Evolutionary conservation across 108 stramenopile species (phyloP).

Genomic region (Nitzschia sp.): DNA sequence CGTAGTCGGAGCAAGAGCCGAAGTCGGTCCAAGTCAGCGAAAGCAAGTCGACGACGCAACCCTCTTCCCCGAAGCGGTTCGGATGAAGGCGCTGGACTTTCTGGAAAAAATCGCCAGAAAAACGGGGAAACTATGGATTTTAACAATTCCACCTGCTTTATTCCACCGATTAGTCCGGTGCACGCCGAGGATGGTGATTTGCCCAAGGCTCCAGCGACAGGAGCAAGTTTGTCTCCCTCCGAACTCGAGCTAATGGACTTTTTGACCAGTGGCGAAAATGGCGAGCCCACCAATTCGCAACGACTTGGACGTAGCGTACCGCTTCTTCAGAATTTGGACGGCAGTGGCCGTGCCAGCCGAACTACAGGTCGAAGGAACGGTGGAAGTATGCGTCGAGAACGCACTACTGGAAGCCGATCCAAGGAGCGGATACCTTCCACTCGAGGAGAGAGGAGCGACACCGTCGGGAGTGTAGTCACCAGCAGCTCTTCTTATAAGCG

Average conservation of each 20-base stretch:
- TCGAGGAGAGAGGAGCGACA: neutral
- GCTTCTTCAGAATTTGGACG: neutral
- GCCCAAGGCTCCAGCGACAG: neutral
- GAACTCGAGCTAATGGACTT: conserved; percentile 16
- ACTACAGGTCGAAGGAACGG: neutral
- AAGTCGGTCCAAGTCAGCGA: conserved; percentile 1
- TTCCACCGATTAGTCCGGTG: conserved; percentile 1
- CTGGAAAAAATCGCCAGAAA: neutral
- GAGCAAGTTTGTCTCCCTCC: neutral
- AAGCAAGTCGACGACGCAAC: neutral
- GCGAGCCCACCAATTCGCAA: neutral
- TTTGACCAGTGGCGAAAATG: neutral
- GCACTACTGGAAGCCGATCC: neutral
- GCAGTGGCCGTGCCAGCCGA: neutral
- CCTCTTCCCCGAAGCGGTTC: neutral
- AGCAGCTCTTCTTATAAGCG: neutral
- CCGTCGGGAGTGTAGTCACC: neutral
- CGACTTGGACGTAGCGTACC: neutral
- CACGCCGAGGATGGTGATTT: neutral
- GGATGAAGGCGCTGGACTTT: neutral
- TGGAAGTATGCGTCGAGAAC: neutral
- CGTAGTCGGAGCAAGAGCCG: conserved; percentile 24
- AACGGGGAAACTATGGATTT: neutral
- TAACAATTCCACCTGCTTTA: conserved; percentile 1
- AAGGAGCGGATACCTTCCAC: neutral